phyloP scores from a whole-genome alignment of 768 basidiomycete species.

The Russula ochroleuca region DNA sequence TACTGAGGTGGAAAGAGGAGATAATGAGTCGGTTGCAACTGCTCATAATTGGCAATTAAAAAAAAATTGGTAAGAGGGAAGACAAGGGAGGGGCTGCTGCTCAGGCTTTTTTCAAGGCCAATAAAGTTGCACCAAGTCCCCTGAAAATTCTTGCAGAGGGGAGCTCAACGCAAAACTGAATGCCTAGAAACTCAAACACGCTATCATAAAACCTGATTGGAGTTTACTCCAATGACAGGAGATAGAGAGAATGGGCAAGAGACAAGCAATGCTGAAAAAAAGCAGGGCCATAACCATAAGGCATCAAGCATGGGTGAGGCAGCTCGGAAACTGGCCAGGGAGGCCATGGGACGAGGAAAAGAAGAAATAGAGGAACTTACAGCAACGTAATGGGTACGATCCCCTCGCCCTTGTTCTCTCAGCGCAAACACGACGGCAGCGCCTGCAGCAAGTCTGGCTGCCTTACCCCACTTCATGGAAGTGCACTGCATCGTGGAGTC shows the following conservation, averaged over 20 bases:
- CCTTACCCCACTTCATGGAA: slow-evolving; percentile 68
- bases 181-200: background rate
- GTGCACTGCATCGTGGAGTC: slow-evolving; percentile 56
- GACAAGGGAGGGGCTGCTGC: background rate
- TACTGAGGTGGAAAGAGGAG: slow-evolving; percentile 9
- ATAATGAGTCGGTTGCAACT: slow-evolving; percentile 1
- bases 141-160: no score
- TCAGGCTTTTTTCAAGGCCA: background rate
- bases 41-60: background rate
- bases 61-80: background rate
- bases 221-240: background rate
- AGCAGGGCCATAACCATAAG: background rate
- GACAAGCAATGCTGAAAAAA: background rate
- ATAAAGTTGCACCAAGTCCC: background rate
- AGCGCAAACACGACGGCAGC: slow-evolving; percentile 66
- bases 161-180: background rate
- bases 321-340: slow-evolving; percentile 1
- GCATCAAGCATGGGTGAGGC: background rate
- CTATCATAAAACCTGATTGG: background rate
- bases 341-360: background rate
- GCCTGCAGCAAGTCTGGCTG: slow-evolving; percentile 63
- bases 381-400: slow-evolving; percentile 65
- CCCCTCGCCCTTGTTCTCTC: slow-evolving; percentile 64
- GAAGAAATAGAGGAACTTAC: slow-evolving; percentile 33
- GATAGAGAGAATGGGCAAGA: background rate